Percentiles rank a stretch among this genome's conserved stretches.
These are phyloP conservation scores for Trypanosoma melophagium DNA, from an alignment of 208 protist species.

Conservation along the genomic window DNA sequence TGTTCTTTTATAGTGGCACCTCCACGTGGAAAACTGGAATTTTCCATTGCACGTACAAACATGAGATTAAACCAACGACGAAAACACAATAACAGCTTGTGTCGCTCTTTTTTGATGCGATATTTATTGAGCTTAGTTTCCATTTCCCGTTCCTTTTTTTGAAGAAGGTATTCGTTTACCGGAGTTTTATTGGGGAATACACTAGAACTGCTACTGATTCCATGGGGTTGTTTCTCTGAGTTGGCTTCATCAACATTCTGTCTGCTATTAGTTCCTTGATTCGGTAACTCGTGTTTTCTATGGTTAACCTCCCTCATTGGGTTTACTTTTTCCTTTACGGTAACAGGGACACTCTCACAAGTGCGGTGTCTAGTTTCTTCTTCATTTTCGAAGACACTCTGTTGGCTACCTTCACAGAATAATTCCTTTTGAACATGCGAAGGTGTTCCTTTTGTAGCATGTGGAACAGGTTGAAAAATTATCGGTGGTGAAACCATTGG, in stretches of 20 bases:
- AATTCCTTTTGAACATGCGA: conserved; percentile 16
- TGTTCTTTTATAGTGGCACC: not conserved
- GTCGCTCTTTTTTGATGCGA: conserved; percentile 32
- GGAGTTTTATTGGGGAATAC: not conserved
- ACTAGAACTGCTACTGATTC: too few species aligned
- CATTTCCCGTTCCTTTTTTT: conserved; percentile 19
- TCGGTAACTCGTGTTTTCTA: too few species aligned
- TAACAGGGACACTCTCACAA: not conserved
- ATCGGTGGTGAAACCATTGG: too few species aligned
- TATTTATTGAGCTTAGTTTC: conserved; percentile 31
- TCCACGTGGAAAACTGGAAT: not conserved
- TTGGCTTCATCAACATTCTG: too few species aligned
- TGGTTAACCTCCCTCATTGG: not conserved
- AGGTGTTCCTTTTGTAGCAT: too few species aligned
- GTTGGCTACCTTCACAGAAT: not conserved
- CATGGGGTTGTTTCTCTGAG: too few species aligned
- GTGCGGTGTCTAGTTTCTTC: not conserved
- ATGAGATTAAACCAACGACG: conserved; percentile 62
- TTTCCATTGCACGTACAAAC: conserved; percentile 36
- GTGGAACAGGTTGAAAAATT: too few species aligned
- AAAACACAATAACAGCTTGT: conserved; percentile 34
- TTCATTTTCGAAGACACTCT: not conserved
- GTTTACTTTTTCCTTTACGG: not conserved
- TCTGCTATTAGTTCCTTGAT: too few species aligned
- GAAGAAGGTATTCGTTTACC: not conserved